Conservation (phyloP, 2,329 filamentous ascomycete genomes). For the Aschersonia sp. region DNA sequence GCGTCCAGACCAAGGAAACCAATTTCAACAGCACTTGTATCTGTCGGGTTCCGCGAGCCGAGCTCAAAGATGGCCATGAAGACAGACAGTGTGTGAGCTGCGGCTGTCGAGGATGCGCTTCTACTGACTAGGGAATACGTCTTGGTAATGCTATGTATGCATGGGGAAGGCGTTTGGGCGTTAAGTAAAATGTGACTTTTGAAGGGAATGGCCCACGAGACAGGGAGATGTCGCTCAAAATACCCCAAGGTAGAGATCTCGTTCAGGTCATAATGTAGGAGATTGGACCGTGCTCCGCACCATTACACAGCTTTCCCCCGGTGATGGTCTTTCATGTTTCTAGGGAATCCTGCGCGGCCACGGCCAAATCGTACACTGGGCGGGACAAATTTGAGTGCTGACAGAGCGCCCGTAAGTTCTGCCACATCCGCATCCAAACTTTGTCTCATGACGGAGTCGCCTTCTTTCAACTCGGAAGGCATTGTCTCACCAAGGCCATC, state of each 20-base stretch:
- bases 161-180: too few relatives aligned
- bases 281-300: slow-evolving; percentile 14
- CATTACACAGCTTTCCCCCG: slow-evolving; percentile 9
- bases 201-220: too few relatives aligned
- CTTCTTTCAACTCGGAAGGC: slow-evolving; percentile 6
- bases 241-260: too few relatives aligned
- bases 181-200: neutral
- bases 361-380: slow-evolving; percentile 51
- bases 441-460: slow-evolving; percentile 7
- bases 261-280: too few relatives aligned
- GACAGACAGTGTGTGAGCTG: slow-evolving; percentile 91
- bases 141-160: neutral
- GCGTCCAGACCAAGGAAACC: slow-evolving; percentile 98
- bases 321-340: slow-evolving; percentile 17
- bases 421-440: slow-evolving; percentile 41
- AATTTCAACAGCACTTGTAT: slow-evolving; percentile 98
- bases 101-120: slow-evolving; percentile 82
- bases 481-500: slow-evolving; percentile 7
- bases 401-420: slow-evolving; percentile 53
- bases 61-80: slow-evolving; percentile 71
- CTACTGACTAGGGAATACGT: slow-evolving; percentile 48
- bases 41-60: slow-evolving; percentile 79
- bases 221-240: too few relatives aligned
- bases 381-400: slow-evolving; percentile 57
- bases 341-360: slow-evolving; percentile 38